Evolutionary conservation across 2,329 filamentous ascomycete species (phyloP).

Genomic region (Microsporum canis): DNA sequence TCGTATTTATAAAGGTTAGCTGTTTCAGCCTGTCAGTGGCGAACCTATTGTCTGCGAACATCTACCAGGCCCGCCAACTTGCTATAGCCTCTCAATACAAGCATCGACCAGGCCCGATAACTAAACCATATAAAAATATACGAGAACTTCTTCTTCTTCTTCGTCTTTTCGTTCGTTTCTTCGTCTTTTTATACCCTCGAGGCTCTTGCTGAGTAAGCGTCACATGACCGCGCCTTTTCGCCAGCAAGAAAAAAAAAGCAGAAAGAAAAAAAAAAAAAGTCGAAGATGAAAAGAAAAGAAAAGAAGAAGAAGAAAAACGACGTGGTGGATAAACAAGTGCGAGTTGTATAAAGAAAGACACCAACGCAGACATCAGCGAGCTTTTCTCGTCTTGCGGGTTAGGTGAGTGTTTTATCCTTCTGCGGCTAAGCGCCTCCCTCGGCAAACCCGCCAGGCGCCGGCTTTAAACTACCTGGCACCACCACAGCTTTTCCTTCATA

Average conservation of each 20-base stretch:
- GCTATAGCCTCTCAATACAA: not conserved
- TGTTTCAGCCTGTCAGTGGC: not conserved
- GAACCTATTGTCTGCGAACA: not conserved
- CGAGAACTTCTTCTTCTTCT: not conserved
- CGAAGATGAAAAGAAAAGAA: not conserved
- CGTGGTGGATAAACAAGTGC: not conserved
- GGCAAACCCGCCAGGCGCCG: not conserved
- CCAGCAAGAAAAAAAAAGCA: not conserved
- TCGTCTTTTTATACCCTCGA: not conserved
- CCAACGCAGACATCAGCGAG: not conserved
- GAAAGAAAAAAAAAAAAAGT: not conserved
- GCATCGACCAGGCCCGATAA: not conserved
- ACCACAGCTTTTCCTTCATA: slow-evolving; percentile 1
- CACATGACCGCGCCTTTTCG: not conserved
- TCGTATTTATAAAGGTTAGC: not conserved
- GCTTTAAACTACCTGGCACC: not conserved
- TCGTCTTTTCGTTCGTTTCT: not conserved
- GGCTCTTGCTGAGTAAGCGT: not conserved
- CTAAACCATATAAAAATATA: not conserved
- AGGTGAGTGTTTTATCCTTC: not conserved
- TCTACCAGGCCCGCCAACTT: not conserved
- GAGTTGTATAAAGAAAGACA: not conserved
- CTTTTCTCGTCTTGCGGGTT: not conserved
- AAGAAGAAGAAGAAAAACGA: not conserved
- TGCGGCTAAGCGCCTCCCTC: not conserved